Evolutionary conservation across 371 early-diverging fungal genomes (phyloP), one percentile per base, ranked within the genome.

Genomic region (Rhizoclosmatium hyalinum): DNA sequence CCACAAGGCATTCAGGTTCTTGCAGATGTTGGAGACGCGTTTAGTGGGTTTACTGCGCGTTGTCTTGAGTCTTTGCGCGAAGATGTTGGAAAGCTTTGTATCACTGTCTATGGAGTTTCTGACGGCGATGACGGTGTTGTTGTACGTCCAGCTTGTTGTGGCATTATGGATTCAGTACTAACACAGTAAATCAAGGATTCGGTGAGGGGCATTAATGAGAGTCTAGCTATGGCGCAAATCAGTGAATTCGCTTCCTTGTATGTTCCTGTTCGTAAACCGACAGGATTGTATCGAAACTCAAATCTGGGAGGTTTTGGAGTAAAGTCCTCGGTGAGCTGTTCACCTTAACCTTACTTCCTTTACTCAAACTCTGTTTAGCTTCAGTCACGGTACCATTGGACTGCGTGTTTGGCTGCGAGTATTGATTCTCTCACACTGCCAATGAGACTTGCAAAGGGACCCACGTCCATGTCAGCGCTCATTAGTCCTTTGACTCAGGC

Each of bases 1-100:
- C 78, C 94, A 45, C 50, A 92, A 84, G 95, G 95, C 0, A 94
- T 96, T 72, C 94, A 95, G 81, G 77, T 94, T 0, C 41, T 95
- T 47, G 87, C 92, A 0, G 91, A 92, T 74, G 86, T 91, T 0
- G 80, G 84, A 56, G 90, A 92, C 75, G 96, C 92, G 4, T 95
- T 94, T 83, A 87, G 90, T 53, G 96, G 96, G 0, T 90, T 91
- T 74, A 81, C 90, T 0, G 82, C 89, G 43, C 85, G 85, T 41
- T 82, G 91, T 45, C 50, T 95, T 12, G 85, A 90, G n/a, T 80
- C 86, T 47, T 74, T 94, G 24, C 84, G 89, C 0, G 94, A 95
- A 44, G 95, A 95, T 76, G 92, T 84, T 77, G 89, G 92, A 2
- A 95, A 95, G 72, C 76, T 90, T 41, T 80, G 91, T 3, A 79